Percentiles rank a stretch among this genome's conserved stretches.
These are phyloP conservation scores for Maudiozyma turicensis DNA, from an alignment of 805 yeast species.

Conservation along the genomic window DNA sequence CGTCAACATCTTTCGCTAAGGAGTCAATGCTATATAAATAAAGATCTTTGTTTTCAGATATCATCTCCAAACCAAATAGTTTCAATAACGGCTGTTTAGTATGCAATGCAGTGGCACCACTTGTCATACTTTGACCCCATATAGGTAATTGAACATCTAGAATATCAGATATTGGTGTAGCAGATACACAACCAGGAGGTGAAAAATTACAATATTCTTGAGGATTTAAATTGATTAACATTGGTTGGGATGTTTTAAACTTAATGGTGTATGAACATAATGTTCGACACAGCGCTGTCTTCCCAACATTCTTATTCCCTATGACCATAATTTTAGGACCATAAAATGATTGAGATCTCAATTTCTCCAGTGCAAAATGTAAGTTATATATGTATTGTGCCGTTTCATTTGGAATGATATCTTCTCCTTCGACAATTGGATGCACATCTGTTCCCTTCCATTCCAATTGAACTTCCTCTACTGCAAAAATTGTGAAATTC, in stretches of 20 bases:
- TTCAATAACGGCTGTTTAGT: conserved; percentile 87
- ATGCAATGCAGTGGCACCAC: conserved; percentile 67
- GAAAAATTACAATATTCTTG: conserved; percentile 55
- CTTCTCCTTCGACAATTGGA: conserved; percentile 25
- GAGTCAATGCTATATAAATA: conserved; percentile 42
- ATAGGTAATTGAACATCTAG: conserved; percentile 61
- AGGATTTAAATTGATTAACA: conserved; percentile 75
- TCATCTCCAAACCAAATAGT: conserved; percentile 60
- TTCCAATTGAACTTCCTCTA: conserved; percentile 55
- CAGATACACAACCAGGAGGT: conserved; percentile 76
- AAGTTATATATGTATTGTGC: conserved; percentile 65
- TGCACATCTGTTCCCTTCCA: conserved; percentile 30
- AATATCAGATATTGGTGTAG: conserved; percentile 72
- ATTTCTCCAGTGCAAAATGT: conserved; percentile 65
- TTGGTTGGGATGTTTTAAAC: conserved; percentile 51
- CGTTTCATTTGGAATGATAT: conserved; percentile 50
- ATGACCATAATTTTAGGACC: conserved; percentile 50
- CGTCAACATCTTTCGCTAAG: conserved; percentile 38
- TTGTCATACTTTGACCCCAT: conserved; percentile 71
- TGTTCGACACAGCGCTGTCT: conserved; percentile 62
- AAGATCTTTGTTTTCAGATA: conserved; percentile 39
- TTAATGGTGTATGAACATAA: conserved; percentile 70
- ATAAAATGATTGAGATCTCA: conserved; percentile 28
- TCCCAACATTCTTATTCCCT: conserved; percentile 71
- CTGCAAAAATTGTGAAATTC: conserved; percentile 47